phyloP scores from a whole-genome alignment of 768 basidiomycete species.

The Russula foetens region DNA sequence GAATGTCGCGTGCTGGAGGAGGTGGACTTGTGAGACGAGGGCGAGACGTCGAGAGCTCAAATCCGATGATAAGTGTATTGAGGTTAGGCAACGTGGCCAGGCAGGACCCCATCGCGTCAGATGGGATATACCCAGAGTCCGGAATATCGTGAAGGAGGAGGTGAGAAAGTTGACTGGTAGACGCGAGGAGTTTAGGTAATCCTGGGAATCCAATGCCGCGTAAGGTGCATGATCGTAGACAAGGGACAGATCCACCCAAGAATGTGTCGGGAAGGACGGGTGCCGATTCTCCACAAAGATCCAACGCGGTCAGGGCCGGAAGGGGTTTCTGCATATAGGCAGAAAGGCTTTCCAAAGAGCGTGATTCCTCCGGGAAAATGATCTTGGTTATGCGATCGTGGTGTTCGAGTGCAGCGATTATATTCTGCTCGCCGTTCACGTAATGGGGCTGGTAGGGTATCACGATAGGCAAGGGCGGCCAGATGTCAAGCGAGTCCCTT shows the following conservation, averaged over 20 bases:
- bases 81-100: neutral
- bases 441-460: neutral
- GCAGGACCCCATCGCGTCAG: neutral
- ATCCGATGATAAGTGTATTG: too few species aligned
- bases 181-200: neutral
- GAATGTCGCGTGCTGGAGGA: neutral
- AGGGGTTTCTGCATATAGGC: neutral
- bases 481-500: neutral
- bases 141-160: neutral
- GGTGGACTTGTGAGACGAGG: too few species aligned
- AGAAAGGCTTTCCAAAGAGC: neutral
- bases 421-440: neutral
- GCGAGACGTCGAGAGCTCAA: neutral
- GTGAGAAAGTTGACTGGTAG: neutral
- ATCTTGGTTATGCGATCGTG: neutral
- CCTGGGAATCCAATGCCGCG: neutral
- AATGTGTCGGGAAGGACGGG: neutral
- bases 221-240: neutral
- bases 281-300: neutral
- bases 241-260: neutral
- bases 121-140: neutral
- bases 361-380: neutral
- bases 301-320: neutral
- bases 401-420: neutral
- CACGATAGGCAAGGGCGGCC: neutral